Conservation (phyloP, 2,329 filamentous ascomycete genomes). For the Chaetomium sp. region DNA sequence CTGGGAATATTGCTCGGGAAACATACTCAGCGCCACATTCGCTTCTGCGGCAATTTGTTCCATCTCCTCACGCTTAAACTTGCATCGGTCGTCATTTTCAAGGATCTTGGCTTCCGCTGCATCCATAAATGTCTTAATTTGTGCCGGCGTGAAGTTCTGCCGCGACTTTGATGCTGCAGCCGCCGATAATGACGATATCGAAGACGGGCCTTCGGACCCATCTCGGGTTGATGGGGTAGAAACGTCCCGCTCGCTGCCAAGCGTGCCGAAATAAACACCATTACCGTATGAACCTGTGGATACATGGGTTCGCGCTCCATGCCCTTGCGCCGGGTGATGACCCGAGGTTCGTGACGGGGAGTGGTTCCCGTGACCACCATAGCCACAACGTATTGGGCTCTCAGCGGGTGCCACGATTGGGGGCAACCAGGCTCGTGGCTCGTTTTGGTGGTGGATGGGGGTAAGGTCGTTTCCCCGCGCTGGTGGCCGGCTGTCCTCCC, state of each 20-base stretch:
- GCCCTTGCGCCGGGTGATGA: too few species aligned
- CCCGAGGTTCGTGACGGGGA: too few species aligned
- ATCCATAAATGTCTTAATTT: background rate
- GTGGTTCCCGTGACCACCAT: too few species aligned
- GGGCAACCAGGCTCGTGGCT: too few species aligned
- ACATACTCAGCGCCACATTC: background rate
- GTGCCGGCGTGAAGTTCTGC: background rate
- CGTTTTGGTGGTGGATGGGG: background rate
- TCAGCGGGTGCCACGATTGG: too few species aligned
- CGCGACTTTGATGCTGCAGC: background rate
- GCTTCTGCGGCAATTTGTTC: background rate
- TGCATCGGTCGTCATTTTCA: background rate
- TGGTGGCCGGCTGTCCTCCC: too few species aligned
- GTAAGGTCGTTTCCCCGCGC: too few species aligned
- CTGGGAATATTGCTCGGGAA: background rate
- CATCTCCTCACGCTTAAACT: background rate
- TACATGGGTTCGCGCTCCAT: too few species aligned
- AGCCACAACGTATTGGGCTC: too few species aligned
- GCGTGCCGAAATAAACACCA: too few species aligned
- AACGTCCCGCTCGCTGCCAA: too few species aligned
- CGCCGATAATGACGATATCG: background rate
- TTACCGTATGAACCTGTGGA: too few species aligned
- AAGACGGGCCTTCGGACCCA: background rate
- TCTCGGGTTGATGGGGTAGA: background rate
- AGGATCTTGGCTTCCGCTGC: background rate